Percentiles rank a stretch among this genome's conserved stretches.
Conservation (phyloP, 2,329 filamentous ascomycete genomes). For the Zopfia rhizophila region DNA sequence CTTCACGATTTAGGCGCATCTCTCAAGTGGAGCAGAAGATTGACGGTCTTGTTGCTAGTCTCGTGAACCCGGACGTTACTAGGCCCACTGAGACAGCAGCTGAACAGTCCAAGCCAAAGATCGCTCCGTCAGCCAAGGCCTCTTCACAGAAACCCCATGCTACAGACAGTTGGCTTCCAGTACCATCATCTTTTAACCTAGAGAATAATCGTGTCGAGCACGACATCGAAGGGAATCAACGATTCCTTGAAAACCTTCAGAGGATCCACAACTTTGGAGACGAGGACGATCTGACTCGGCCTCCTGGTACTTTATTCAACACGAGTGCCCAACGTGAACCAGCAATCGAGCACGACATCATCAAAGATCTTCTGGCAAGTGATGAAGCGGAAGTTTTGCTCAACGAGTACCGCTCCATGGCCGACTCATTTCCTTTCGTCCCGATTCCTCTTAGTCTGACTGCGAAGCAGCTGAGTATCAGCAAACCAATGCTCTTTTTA, state of each 20-base stretch:
- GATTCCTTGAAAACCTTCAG: conserved; percentile 38
- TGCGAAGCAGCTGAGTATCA: conserved; percentile 28
- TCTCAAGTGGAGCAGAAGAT: conserved; percentile 49
- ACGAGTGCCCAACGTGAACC: conserved; percentile 29
- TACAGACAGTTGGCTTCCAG: conserved; percentile 41
- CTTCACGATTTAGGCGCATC: conserved; percentile 36
- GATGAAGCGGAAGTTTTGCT: conserved; percentile 40
- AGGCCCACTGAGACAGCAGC: background rate
- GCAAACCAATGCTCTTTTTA: conserved; percentile 46
- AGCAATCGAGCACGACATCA: conserved; percentile 31
- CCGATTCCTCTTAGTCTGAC: conserved; percentile 28
- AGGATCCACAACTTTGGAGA: conserved; percentile 38
- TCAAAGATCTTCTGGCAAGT: conserved; percentile 30
- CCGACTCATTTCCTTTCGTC: conserved; percentile 43
- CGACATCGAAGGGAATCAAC: conserved; percentile 29
- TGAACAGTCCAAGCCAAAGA: background rate
- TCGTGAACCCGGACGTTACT: conserved; percentile 28
- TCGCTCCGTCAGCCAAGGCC: background rate
- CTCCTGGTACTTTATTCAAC: conserved; percentile 29
- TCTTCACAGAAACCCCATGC: conserved; percentile 1
- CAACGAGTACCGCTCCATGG: conserved; percentile 41
- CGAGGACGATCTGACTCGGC: conserved; percentile 17
- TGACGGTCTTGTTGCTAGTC: conserved; percentile 45
- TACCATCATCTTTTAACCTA: conserved; percentile 36
- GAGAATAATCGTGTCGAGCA: conserved; percentile 11